Evolutionary conservation across 2,329 filamentous ascomycete genomes (phyloP).

Genomic region (Trichoderma sp.): DNA sequence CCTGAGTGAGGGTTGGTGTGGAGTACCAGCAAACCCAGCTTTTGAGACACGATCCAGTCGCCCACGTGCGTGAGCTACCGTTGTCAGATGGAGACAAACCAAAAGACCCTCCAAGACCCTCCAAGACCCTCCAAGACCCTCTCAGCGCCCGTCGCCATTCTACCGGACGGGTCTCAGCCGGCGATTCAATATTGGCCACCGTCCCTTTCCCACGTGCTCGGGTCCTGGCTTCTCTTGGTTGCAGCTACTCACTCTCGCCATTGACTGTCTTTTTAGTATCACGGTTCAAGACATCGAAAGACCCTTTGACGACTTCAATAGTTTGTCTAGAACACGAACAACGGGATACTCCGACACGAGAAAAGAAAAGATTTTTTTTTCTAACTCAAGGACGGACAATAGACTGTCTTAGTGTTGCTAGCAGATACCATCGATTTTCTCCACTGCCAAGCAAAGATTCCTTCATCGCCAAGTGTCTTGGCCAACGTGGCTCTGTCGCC

Average conservation of each 20-base stretch:
- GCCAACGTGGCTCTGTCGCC: neutral
- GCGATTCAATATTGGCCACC: neutral
- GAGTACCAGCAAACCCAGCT: neutral
- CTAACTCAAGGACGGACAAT: neutral
- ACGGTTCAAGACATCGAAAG: neutral
- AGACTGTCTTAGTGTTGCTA: neutral
- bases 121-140: neutral
- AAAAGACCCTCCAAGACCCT: neutral
- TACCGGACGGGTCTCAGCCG: neutral
- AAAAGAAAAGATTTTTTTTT: neutral
- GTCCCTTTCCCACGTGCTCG: neutral
- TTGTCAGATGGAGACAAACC: neutral
- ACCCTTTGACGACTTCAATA: neutral
- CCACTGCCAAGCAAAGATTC: neutral
- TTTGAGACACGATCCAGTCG: neutral
- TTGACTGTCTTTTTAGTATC: neutral
- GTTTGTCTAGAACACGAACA: neutral
- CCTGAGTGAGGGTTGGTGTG: neutral
- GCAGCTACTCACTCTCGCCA: neutral
- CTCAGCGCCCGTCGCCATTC: neutral
- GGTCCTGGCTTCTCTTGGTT: neutral
- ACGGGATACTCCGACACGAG: neutral
- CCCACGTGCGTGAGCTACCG: slow-evolving; percentile 13
- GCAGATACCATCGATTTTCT: neutral
- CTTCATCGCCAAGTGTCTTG: slow-evolving; percentile 14